Evolutionary conservation across 495 filamentous ascomycete species (phyloP).

Genomic region (Rhizodiscina lignyota): DNA sequence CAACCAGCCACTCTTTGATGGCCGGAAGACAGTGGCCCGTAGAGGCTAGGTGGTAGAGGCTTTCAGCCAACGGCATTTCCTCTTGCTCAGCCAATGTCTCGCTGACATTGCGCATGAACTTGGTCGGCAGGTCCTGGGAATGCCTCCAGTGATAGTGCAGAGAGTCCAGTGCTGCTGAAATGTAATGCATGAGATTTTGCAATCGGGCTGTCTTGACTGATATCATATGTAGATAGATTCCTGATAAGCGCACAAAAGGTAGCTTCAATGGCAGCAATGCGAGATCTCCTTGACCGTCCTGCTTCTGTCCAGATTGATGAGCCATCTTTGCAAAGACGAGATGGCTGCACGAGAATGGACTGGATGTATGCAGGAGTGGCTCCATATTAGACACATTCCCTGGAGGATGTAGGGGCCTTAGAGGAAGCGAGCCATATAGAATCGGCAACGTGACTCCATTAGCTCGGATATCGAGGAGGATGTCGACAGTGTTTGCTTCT

Average conservation of each 20-base stretch:
- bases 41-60: conserved; percentile 68
- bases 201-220: conserved; percentile 75
- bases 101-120: conserved; percentile 60
- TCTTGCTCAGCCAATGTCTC: conserved; percentile 44
- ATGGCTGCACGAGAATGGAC: conserved; percentile 61
- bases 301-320: conserved; percentile 24
- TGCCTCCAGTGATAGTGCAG: conserved; percentile 68
- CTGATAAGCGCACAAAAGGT: conserved; percentile 62
- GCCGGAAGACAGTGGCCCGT: conserved; percentile 66
- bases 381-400: conserved; percentile 1
- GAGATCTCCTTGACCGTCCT: conserved; percentile 5
- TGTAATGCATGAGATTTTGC: conserved; percentile 70
- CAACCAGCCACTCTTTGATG: conserved; percentile 76
- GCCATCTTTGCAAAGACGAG: conserved; percentile 24
- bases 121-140: conserved; percentile 59
- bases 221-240: conserved; percentile 62
- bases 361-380: conserved; percentile 43
- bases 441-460: conserved; percentile 67
- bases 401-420: conserved; percentile 45
- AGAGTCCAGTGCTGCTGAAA: conserved; percentile 55
- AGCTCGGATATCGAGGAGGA: conserved; percentile 62
- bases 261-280: conserved; percentile 65
- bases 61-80: conserved; percentile 51
- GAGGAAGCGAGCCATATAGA: conserved; percentile 80
- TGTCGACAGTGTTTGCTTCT: conserved; percentile 57